Evolutionary conservation across 768 basidiomycete species (phyloP).

Genomic region (Kwoniella heveanensis): DNA sequence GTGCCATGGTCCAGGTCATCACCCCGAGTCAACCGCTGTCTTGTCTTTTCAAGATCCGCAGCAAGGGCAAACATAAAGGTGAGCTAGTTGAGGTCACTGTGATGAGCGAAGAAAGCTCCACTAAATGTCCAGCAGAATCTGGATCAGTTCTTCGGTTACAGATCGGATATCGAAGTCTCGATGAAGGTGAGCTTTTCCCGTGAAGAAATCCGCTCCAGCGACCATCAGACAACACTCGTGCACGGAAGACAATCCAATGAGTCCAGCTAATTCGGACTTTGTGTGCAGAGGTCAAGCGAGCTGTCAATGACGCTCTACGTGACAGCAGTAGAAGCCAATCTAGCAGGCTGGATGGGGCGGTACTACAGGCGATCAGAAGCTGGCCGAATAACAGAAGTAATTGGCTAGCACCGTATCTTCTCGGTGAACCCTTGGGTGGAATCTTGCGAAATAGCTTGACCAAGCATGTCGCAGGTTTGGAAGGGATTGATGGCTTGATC

Average conservation of each 20-base stretch:
- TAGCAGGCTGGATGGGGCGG: background rate
- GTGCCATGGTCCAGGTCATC: constrained; percentile 69
- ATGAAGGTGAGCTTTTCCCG: constrained; percentile 75
- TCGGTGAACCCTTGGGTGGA: constrained; percentile 5
- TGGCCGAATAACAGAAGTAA: constrained; percentile 6
- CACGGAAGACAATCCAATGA: too few relatives aligned
- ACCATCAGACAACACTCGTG: background rate
- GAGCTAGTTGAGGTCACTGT: background rate
- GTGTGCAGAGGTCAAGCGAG: constrained; percentile 8
- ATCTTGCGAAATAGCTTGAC: constrained; percentile 34
- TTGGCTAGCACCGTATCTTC: constrained; percentile 23
- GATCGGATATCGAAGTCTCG: constrained; percentile 76
- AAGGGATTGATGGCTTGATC: constrained; percentile 47
- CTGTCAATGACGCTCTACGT: constrained; percentile 4
- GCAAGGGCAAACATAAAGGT: constrained; percentile 62
- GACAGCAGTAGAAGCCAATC: background rate
- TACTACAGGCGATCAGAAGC: background rate
- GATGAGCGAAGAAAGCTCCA: background rate
- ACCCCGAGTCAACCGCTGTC: constrained; percentile 74
- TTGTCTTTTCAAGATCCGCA: constrained; percentile 79
- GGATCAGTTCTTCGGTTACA: constrained; percentile 57
- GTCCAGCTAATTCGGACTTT: too few relatives aligned
- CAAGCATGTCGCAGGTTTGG: constrained; percentile 49
- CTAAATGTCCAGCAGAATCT: constrained; percentile 4
- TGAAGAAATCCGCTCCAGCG: background rate